Evolutionary conservation across 129 eudicot genomes (phyloP), one percentile per base, ranked within the genome.

Genomic region (Flaveria bidentis): DNA sequence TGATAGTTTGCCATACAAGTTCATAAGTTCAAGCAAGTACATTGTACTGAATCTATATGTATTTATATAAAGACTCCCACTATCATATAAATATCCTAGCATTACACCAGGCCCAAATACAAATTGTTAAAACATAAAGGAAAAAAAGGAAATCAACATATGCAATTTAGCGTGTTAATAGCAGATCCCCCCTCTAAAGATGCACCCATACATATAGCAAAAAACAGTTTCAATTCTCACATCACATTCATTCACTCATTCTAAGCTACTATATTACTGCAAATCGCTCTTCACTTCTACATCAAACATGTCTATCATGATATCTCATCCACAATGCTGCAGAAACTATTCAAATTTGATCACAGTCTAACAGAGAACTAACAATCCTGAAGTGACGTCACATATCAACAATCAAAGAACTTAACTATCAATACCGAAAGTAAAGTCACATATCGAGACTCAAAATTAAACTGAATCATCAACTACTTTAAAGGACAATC

Each of bases 401-500:
- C 56, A 68, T 22, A 68, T 22, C 36, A 66, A 9, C 16, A 36
- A 66, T 41, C 50, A 17, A 66, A 41, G 2, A 65, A 39, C 71
- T 41, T 33, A 66, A 66, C 51, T 66, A 33, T 22, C 11, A 0
- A 73, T 11, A 42, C 22, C 57, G 41, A 41, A 53, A 47, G 6
- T 56, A 13, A 73, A 55, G 16, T 39, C 69, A 74, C 28, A 74
- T 74, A 44, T 74, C 30, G 1, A 60, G 6, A 60, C 63, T 47
- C 15, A 49, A 63, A 11, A 51, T 36, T n/a, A 50, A 22, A 50
- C 18, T 51, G 72, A 36, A 76, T 51, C 73, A 65, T 6, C 50
- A n/a, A 68, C n/a, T 71, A 56, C n/a, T 12, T 23, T 28, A 10
- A 68, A 55, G 53, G 57, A 67, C 36, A 63, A n/a, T 45, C 60